Conservation (phyloP, 2,329 filamentous ascomycete species). For the Polytolypa hystricis region DNA sequence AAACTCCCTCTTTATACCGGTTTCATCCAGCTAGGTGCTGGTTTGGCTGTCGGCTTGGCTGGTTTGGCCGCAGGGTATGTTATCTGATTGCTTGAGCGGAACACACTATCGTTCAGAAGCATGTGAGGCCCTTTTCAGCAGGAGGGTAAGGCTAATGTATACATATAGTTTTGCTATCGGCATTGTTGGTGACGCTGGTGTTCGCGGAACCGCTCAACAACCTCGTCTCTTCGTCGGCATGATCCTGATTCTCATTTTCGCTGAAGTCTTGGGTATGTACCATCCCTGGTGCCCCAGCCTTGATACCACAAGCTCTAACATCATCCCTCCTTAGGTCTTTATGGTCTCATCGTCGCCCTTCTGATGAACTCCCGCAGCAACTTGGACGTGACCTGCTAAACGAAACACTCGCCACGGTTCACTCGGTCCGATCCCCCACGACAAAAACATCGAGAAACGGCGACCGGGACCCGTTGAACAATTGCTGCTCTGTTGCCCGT, state of each 20-base stretch:
- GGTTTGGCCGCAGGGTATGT: constrained; percentile 62
- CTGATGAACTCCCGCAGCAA: constrained; percentile 96
- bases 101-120: too few relatives aligned
- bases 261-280: constrained; percentile 83
- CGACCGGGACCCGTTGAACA: too few relatives aligned
- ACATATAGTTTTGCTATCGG: constrained; percentile 67
- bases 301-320: constrained; percentile 5
- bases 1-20: constrained; percentile 63
- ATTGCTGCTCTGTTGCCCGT: too few relatives aligned
- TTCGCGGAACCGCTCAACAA: constrained; percentile 42
- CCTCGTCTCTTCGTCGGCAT: constrained; percentile 78
- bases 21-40: constrained; percentile 77
- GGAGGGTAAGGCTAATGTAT: too few relatives aligned
- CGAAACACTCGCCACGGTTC: constrained; percentile 6
- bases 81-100: too few relatives aligned
- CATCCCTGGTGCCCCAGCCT: background rate
- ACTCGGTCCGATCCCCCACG: background rate
- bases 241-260: constrained; percentile 99
- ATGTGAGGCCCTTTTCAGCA: too few relatives aligned
- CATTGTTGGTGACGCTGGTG: constrained; percentile 56
- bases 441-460: too few relatives aligned
- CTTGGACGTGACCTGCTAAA: constrained; percentile 52
- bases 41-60: constrained; percentile 69
- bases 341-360: constrained; percentile 95
- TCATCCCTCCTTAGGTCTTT: constrained; percentile 59